These are phyloP conservation scores for Omphalea diandra DNA, from an alignment of 441 rosid species.

Conservation along the genomic window DNA sequence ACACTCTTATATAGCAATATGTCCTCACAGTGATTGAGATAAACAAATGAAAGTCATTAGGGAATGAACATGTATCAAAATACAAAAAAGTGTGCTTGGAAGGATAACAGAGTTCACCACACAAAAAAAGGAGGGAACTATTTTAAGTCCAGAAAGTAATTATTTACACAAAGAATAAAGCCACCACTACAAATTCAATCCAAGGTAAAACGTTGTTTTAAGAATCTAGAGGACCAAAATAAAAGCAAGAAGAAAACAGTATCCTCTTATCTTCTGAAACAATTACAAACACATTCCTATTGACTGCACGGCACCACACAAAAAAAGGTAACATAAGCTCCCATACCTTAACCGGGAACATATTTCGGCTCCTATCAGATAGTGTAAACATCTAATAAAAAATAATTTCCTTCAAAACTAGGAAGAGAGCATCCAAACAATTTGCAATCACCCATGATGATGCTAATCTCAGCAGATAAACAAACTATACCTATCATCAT, in stretches of 20 bases:
- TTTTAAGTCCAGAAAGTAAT: not conserved
- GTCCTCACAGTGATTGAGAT: no score
- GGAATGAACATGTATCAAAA: no score
- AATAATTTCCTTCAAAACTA: constrained; percentile 19
- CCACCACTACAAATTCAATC: constrained; percentile 30
- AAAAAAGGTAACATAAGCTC: constrained; percentile 22
- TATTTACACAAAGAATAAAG: constrained; percentile 37
- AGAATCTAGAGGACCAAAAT: constrained; percentile 14
- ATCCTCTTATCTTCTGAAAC: constrained; percentile 27
- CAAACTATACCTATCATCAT: constrained; percentile 30
- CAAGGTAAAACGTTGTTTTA: constrained; percentile 17
- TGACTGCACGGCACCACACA: constrained; percentile 21
- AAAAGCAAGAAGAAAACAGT: constrained; percentile 6
- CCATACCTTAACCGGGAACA: constrained; percentile 20
- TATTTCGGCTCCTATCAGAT: constrained; percentile 23
- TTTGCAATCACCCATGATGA: constrained; percentile 9
- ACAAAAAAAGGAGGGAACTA: constrained; percentile 13
- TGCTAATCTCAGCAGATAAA: constrained; percentile 8
- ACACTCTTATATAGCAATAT: no score
- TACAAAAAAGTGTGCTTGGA: no score
- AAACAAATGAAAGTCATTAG: not conserved
- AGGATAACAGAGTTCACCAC: constrained; percentile 5
- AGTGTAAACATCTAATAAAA: constrained; percentile 18
- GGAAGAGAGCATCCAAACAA: constrained; percentile 23
- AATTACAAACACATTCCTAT: constrained; percentile 36